Evolutionary conservation across 768 basidiomycete species (phyloP), one percentile per base, ranked within the genome.

Genomic region (Neoboletus magnificus): DNA sequence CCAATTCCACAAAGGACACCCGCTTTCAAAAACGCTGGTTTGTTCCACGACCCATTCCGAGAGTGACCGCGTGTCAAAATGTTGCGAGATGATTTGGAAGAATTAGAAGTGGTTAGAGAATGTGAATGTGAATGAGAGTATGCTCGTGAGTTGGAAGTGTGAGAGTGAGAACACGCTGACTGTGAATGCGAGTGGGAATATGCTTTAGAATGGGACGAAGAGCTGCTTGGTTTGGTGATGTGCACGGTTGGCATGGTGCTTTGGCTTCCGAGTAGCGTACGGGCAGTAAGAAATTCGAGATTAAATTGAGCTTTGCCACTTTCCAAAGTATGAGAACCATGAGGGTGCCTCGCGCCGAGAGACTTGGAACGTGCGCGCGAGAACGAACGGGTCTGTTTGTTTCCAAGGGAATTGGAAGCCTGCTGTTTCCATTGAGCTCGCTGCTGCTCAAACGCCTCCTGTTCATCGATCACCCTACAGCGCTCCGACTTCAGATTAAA

Each of bases 261-360:
- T 71, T 91, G 89, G 59, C 77, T 81, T 5, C 89, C 89, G 1
- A 89, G 74, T 36, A 85, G 75, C 0, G 87, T 84, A 20, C 83
- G 80, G 3, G 85, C 82, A 11, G 87, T 80, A 45, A 91, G 77
- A 60, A 81, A 82, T 53, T 85, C 84, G 46, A 90, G 61, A 16
- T 60, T 65, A 12, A 59, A 39, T 9, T 59, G 29, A 29, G 58
- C 18, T 37, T 56, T 68, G 62, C 39, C 65, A 55, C 66, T 55
- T 59, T 69, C 63, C 42, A 66, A 42, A 13, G 60, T 43, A 43
- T 57, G 46, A 27, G 61, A 62, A 56, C 51, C 54, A 20, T 53
- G 63, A 46, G 4, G 52, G 13, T 64, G 66, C 22, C 41, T 67
- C 32, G 68, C 56, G 35, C 64, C 63, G 3, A 67, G 57, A 35